Conservation (phyloP, 1,139 yeast species). For the Debaryomycetaceae sp. region DNA sequence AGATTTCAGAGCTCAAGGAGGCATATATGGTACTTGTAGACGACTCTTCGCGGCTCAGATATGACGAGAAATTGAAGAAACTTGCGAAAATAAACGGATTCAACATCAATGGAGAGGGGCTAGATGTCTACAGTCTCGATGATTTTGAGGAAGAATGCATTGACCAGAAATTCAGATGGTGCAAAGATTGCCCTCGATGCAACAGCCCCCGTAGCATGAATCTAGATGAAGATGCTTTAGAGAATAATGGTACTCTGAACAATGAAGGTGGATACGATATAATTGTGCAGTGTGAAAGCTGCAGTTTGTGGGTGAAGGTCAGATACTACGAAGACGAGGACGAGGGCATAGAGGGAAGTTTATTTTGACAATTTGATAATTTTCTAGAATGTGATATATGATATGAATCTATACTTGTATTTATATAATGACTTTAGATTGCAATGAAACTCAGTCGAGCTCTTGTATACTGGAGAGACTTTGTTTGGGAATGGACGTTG, state of each 20-base stretch:
- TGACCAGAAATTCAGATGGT: conserved; percentile 28
- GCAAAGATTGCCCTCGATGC: conserved; percentile 72
- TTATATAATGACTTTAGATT: background rate
- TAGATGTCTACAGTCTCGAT: conserved; percentile 62
- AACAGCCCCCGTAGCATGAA: conserved; percentile 50
- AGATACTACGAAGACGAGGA: conserved; percentile 47
- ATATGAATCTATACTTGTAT: background rate
- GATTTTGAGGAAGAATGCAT: conserved; percentile 43
- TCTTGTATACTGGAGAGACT: background rate
- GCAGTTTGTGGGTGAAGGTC: conserved; percentile 82
- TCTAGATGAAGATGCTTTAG: conserved; percentile 60
- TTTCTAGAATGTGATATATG: background rate
- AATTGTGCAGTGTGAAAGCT: conserved; percentile 72
- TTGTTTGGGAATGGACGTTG: background rate
- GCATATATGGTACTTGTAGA: conserved; percentile 60
- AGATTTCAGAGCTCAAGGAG: conserved; percentile 44
- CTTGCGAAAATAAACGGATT: conserved; percentile 46
- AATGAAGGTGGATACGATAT: conserved; percentile 62
- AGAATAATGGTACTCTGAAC: conserved; percentile 43
- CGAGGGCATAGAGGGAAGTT: background rate
- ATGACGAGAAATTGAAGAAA: conserved; percentile 44
- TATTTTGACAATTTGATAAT: background rate
- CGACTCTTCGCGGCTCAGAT: conserved; percentile 33
- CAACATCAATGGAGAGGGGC: conserved; percentile 56
- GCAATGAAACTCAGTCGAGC: background rate